Conservation (phyloP, 176 grass and related monocot species). For the Musa itinerans region DNA sequence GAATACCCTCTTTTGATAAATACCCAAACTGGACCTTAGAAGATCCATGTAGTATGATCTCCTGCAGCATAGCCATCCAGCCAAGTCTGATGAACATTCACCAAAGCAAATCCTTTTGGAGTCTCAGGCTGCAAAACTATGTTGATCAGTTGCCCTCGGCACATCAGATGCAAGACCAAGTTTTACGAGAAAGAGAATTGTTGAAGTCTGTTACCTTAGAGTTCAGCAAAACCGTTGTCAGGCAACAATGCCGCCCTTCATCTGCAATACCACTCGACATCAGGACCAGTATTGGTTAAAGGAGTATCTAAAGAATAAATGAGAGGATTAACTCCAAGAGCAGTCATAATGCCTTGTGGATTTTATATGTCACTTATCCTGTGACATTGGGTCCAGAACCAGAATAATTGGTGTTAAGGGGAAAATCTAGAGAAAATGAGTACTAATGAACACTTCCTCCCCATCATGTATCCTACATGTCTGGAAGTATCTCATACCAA, state of each 20-base stretch:
- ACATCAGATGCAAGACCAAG: neutral
- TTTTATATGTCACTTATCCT: no score
- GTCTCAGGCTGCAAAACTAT: slow-evolving; percentile 8
- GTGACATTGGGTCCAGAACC: no score
- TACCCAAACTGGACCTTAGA: neutral
- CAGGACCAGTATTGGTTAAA: neutral
- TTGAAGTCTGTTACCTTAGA: slow-evolving; percentile 36
- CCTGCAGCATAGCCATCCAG: slow-evolving; percentile 10
- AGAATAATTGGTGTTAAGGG: no score
- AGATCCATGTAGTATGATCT: slow-evolving; percentile 13
- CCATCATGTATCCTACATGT: no score
- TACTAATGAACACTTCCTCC: no score
- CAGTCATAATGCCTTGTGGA: neutral
- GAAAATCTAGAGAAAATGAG: no score
- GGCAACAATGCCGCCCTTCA: slow-evolving; percentile 35
- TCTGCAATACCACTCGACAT: slow-evolving; percentile 30
- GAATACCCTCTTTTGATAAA: neutral
- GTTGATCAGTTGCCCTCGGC: neutral
- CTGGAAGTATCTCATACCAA: no score
- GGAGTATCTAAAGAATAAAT: neutral
- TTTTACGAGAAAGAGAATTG: neutral
- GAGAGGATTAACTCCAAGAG: neutral
- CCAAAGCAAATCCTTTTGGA: neutral
- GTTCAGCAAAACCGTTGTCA: slow-evolving; percentile 49
- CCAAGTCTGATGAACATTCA: slow-evolving; percentile 16